Percentiles rank a stretch among this genome's conserved stretches.
These are phyloP conservation scores for Castanea sativa DNA, from an alignment of 306 rosid species.

Conservation along the genomic window DNA sequence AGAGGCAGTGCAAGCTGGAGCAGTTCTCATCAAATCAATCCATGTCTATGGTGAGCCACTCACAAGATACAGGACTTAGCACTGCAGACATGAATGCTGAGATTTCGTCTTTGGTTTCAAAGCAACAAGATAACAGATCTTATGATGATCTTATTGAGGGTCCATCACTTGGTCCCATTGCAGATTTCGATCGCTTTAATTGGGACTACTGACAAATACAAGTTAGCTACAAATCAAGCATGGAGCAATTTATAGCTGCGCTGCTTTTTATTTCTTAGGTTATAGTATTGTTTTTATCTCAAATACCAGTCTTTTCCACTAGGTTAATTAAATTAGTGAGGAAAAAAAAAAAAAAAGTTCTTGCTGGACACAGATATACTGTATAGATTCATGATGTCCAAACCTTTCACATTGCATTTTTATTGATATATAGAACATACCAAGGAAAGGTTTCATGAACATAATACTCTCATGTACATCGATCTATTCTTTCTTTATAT, in stretches of 20 bases:
- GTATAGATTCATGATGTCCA: slow-evolving; percentile 46
- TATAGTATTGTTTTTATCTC: not conserved
- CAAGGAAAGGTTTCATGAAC: slow-evolving; percentile 31
- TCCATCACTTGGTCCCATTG: slow-evolving; percentile 37
- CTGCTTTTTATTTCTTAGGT: not conserved
- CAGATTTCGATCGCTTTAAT: slow-evolving; percentile 47
- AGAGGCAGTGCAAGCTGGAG: slow-evolving; percentile 54
- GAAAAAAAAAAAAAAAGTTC: slow-evolving; percentile 11
- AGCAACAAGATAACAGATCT: slow-evolving; percentile 42
- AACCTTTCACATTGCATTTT: slow-evolving; percentile 30
- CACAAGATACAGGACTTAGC: slow-evolving; percentile 73
- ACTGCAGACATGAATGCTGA: slow-evolving; percentile 56
- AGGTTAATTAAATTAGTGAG: slow-evolving; percentile 22
- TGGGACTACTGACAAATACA: slow-evolving; percentile 54
- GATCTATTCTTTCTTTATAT: slow-evolving; percentile 40
- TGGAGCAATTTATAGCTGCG: too few species aligned
- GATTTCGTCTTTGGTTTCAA: slow-evolving; percentile 57
- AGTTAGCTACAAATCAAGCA: not conserved
- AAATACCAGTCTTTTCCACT: slow-evolving; percentile 1
- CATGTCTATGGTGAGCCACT: slow-evolving; percentile 49
- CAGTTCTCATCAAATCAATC: slow-evolving; percentile 64
- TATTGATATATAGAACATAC: slow-evolving; percentile 22
- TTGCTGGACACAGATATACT: slow-evolving; percentile 28
- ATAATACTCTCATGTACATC: slow-evolving; percentile 36
- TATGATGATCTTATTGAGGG: slow-evolving; percentile 40